Base-by-base conservation (phyloP, 176 grass and related monocot genomes). In the Dactylis glomerata region DNA sequence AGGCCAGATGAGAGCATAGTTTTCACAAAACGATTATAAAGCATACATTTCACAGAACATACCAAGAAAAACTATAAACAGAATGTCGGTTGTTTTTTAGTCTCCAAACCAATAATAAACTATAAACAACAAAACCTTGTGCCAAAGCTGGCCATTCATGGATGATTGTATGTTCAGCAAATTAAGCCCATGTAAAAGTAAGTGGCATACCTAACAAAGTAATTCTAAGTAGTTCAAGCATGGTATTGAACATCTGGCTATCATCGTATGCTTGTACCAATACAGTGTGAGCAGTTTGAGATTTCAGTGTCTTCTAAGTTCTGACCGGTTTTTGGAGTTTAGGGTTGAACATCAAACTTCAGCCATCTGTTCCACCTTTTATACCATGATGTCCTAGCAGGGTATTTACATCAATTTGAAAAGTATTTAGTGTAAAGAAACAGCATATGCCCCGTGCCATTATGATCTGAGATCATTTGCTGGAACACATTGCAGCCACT, bases 1-100 rank as follows among this genome's bases (percentile, higher is more conserved):
- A 19, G 36, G 26, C 71, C 45, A 84, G 24, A 69, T 62, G 24
- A 71, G 83, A 82, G 84, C 41, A 58, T 19, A 49, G 51, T 3
- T 79, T 79, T 76, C 19, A 69, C 36, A 72, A 42, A 73, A 76
- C 11, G 23, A 30, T 27, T 75, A 33, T 14, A 69, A 64, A 56
- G 32, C 6, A 81, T 69, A 83, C 66, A 82, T 28, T 9, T 31
- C 22, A 36, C 67, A 82, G 1, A 55, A 4, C 31, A 55, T 68
- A 26, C 13, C 58, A 76, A 44, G 1, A 79, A 66, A 81, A 87
- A 57, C 5, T 52, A 75, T 32, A 5, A 22, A 65, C 11, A 64
- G 1, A 31, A 64, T 80, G 17, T 75, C 31, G 11, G 16, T n/a
- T 52, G 26, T 32, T 20, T 32, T 20, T 68, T 61, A 12, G 67